Evolutionary conservation across 2,329 filamentous ascomycete genomes (phyloP), one percentile per base, ranked within the genome.

Genomic region (Talaromyces albobiverticillius): DNA sequence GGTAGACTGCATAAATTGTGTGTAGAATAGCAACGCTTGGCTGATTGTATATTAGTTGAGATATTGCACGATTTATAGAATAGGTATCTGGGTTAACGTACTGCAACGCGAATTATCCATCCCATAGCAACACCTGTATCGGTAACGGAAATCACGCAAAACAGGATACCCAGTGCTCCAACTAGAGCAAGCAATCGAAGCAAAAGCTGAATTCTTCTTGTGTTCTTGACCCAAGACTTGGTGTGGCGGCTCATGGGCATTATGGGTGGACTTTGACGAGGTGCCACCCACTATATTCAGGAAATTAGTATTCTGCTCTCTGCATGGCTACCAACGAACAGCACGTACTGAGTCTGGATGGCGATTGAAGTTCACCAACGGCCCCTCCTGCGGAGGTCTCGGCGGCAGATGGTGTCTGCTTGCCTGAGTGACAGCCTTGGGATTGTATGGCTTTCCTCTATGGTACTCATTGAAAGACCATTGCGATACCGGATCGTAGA

Each of bases 391-490:
- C 78, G 88, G 87, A 40, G 82, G 79, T 64, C 80, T 85, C 23
- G 74, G 77, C 38, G 71, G 67, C 51, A 83, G 82, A 11, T 83
- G 81, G 65, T 84, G 76, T 77, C 83, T 89, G 73, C 88, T 93
- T 58, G 89, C 88, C 67, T 90, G 82, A 20, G 90, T 92, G 46
- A 91, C 82, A 56, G 89, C 88, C 71, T 92, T 95, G 46, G 93
- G 92, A 64, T 96, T 91, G 72, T 95, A 95, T n/a, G 75, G 65
- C 64, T 76, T 69, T 70, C 74, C 67, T 75, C 80, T 77, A 8
- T 45, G 45, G 18, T 48, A 43, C 48, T 68, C 71, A 59, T 80
- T 80, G 62, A 80, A 79, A 46, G 77, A 74, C 66, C 83, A 79
- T 63, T 78, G 64, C 62, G 72, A 68, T 59, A 80, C 71, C 68